These are phyloP conservation scores for Triglochin maritima DNA, from an alignment of 106 monocot genomes.

Conservation along the genomic window DNA sequence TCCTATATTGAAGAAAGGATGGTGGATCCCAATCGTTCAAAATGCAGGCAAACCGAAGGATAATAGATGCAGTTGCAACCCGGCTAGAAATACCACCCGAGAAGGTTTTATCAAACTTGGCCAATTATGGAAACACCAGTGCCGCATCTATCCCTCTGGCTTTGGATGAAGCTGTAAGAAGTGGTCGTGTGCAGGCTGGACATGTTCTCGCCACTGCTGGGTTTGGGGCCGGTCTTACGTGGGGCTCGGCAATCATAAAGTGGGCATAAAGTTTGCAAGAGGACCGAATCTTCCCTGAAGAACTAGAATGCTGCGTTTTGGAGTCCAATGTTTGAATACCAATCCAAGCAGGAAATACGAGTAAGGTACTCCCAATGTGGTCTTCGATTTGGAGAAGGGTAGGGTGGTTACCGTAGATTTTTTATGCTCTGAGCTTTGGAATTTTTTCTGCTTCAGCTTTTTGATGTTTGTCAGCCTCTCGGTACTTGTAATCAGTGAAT, in stretches of 20 bases:
- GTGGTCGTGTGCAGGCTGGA: conserved; percentile 54
- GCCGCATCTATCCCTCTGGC: conserved; percentile 93
- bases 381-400: neutral
- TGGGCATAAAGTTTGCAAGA: conserved; percentile 45
- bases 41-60: conserved; percentile 75
- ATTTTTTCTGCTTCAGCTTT: too few species aligned
- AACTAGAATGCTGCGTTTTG: too few species aligned
- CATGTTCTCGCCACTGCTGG: conserved; percentile 64
- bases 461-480: too few species aligned
- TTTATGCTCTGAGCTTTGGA: neutral
- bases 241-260: conserved; percentile 75
- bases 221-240: conserved; percentile 91
- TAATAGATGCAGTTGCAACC: conserved; percentile 77
- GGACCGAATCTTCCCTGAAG: too few species aligned
- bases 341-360: neutral
- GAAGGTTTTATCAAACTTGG: conserved; percentile 86
- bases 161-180: conserved; percentile 74
- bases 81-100: conserved; percentile 68
- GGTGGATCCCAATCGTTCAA: too few species aligned
- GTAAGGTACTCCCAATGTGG: neutral
- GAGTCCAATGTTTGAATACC: too few species aligned
- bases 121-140: conserved; percentile 93
- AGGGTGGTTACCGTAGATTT: neutral
- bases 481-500: too few species aligned
- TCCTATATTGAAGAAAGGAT: too few species aligned